phyloP scores from a whole-genome alignment of 768 basidiomycete species.

The Phaffia tasmanica region DNA sequence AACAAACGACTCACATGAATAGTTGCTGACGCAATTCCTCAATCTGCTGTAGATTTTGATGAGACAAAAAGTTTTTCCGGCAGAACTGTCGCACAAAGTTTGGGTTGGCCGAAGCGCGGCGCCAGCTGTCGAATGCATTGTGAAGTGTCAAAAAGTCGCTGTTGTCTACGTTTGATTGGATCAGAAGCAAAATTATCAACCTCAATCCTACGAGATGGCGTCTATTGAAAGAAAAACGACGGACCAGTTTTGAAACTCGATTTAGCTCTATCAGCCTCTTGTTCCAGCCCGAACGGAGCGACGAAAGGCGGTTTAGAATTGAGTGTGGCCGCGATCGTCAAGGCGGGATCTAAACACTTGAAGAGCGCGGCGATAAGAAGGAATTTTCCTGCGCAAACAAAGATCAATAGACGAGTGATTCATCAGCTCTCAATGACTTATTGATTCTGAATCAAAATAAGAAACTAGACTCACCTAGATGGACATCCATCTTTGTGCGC shows the following conservation, averaged over 20 bases:
- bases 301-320: conserved; percentile 91
- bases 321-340: conserved; percentile 85
- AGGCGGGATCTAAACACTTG: conserved; percentile 84
- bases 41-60: conserved; percentile 90
- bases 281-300: conserved; percentile 73
- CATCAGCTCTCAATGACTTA: not conserved
- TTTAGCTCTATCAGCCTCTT: conserved; percentile 76
- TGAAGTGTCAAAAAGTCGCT: conserved; percentile 91
- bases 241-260: conserved; percentile 61
- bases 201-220: too few relatives aligned
- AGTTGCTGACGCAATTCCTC: conserved; percentile 91
- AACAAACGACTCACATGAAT: conserved; percentile 45
- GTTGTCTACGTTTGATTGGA: conserved; percentile 49
- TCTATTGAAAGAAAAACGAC: conserved; percentile 26
- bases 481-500: conserved; percentile 58
- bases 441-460: not conserved
- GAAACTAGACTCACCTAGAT: conserved; percentile 49
- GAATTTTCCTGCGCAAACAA: conserved; percentile 48
- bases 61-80: conserved; percentile 64
- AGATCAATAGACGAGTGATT: not conserved
- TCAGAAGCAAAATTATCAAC: not conserved
- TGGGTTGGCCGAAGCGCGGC: conserved; percentile 56
- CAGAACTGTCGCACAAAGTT: conserved; percentile 63
- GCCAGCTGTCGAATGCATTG: conserved; percentile 79
- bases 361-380: conserved; percentile 72